Evolutionary conservation across 1,284 basidiomycete species (phyloP), one percentile per base, ranked within the genome.

Genomic region (Pseudozyma hubeiensis): DNA sequence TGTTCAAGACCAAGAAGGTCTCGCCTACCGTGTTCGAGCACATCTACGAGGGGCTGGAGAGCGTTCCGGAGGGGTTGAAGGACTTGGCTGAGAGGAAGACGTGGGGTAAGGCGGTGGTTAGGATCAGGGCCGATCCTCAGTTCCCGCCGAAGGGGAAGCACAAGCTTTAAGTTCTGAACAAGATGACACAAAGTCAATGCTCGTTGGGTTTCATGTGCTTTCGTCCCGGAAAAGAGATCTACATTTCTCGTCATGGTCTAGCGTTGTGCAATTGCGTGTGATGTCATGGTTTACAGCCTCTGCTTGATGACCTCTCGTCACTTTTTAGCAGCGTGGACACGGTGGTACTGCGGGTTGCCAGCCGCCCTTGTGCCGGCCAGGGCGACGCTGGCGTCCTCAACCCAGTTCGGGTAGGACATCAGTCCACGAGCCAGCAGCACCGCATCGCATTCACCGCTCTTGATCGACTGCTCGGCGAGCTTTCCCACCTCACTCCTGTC

Each of bases 31-130:
- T 91, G 7, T 97, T 92, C 80, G 87, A 89, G 10, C 88, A 90
- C 55, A 82, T 91, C 3, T 97, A 90, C 85, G 85, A 86, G 62
- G 95, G 93, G 0, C 87, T 98, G 11, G 86, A 87, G 35, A 89
- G 89, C 5, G 86, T 98, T 11, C 90, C 86, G 0, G 69, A 84
- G 45, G 88, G 86, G 1, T 71, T 89, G 51, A 74, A 81, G 45
- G 88, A 87, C 72, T 80, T 89, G 33, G 87, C 93, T 79, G 87
- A 88, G 55, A 87, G 96, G 63, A 90, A 93, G 86, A 96, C 94
- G 2, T 98, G 93, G 92, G 96, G 95, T 1, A 98, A 98, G 85
- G 92, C 89, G 0, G 87, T 96, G 19, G 88, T 93, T 1, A 87
- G 87, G 40, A 85, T 98, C 37, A 50, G 72, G 9, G 68, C 67